These are phyloP conservation scores for Malassezia yamatoensis DNA, from an alignment of 1,284 basidiomycete species.

Conservation along the genomic window DNA sequence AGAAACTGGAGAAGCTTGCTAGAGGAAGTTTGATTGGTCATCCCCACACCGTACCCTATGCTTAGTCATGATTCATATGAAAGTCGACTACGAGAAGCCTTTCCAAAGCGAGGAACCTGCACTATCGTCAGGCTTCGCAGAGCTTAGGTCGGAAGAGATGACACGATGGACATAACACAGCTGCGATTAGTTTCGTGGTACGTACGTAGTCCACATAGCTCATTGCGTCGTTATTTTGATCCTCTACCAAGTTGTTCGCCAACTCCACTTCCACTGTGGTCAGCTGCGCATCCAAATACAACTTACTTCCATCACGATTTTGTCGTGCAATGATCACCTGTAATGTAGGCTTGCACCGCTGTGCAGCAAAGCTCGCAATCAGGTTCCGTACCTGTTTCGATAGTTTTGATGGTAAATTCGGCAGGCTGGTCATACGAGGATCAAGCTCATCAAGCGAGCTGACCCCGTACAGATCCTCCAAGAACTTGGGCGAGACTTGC, in stretches of 20 bases:
- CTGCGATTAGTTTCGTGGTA: constrained; percentile 1
- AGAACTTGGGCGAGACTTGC: constrained; percentile 67
- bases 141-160: constrained; percentile 38
- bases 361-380: constrained; percentile 59
- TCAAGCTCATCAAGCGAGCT: constrained; percentile 68
- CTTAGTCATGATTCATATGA: neutral
- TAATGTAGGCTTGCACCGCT: constrained; percentile 57
- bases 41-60: neutral
- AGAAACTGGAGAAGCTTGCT: neutral
- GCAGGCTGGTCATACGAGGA: constrained; percentile 62
- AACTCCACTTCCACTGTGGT: constrained; percentile 73
- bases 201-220: constrained; percentile 44
- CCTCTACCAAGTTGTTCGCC: constrained; percentile 91
- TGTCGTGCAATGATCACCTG: constrained; percentile 77
- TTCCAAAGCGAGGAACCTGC: constrained; percentile 15
- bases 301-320: constrained; percentile 66
- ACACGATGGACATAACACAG: constrained; percentile 44
- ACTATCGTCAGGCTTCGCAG: constrained; percentile 23
- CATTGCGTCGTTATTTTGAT: constrained; percentile 89
- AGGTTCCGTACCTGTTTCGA: constrained; percentile 79
- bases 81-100: constrained; percentile 8
- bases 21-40: neutral
- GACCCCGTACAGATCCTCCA: constrained; percentile 75
- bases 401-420: constrained; percentile 63
- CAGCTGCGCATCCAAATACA: neutral